Conservation (phyloP, 768 basidiomycete species). For the Termitomyces sp. region DNA sequence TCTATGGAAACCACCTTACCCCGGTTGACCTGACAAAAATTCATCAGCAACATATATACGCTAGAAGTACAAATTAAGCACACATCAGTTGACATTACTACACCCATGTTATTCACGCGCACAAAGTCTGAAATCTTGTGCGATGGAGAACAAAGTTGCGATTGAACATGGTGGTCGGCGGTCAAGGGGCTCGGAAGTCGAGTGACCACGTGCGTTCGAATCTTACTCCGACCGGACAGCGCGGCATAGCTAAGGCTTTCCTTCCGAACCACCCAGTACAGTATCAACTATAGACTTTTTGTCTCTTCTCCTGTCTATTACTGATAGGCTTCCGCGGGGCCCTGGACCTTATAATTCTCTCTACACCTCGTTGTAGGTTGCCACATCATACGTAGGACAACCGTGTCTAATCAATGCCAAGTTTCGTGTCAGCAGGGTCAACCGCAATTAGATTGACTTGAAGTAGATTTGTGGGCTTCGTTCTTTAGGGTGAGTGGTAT, state of each 20-base stretch:
- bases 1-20: neutral
- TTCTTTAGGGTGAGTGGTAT: neutral
- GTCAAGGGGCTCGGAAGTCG: neutral
- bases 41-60: neutral
- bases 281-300: neutral
- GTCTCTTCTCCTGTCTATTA: neutral
- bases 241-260: neutral
- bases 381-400: neutral
- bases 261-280: neutral
- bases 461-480: neutral
- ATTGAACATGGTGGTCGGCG: neutral
- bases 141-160: neutral
- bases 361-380: neutral
- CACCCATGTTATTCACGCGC: neutral
- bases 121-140: neutral
- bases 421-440: neutral
- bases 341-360: constrained; percentile 11
- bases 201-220: constrained; percentile 1
- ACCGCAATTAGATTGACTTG: neutral
- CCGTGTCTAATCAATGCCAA: neutral
- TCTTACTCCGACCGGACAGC: neutral
- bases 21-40: neutral
- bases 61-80: neutral
- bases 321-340: constrained; percentile 4
- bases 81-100: neutral